A percentile compares a stretch with the other conserved stretches of the same genome.
Evolutionary conservation across 768 basidiomycete genomes (phyloP).

Genomic region (Trametes cubensis): DNA sequence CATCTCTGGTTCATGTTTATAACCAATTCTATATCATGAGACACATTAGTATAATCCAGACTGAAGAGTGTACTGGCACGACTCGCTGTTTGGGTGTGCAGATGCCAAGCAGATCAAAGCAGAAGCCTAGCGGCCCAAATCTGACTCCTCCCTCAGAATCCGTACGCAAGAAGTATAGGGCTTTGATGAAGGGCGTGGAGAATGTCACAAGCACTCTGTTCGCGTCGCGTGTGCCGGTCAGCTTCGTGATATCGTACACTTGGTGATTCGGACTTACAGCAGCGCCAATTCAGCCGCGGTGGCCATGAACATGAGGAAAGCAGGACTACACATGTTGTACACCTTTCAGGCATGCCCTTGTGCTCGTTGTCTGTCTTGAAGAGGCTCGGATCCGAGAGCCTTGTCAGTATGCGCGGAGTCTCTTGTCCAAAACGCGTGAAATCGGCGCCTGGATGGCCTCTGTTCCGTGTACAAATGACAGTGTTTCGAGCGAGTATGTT

Average conservation of each 20-base stretch:
- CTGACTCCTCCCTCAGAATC: slow-evolving; percentile 24
- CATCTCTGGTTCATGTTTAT: slow-evolving; percentile 26
- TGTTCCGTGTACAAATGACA: no score
- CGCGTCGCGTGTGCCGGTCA: background rate
- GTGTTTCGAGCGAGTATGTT: background rate
- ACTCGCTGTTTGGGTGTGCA: slow-evolving; percentile 26
- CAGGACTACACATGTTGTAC: slow-evolving; percentile 13
- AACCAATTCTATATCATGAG: slow-evolving; percentile 22
- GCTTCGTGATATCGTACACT: no score
- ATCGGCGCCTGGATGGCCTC: no score
- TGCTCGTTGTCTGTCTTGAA: background rate
- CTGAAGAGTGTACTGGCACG: background rate
- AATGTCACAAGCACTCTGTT: slow-evolving; percentile 30
- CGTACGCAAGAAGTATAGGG: slow-evolving; percentile 29
- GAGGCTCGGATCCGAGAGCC: background rate
- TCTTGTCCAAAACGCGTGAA: no score
- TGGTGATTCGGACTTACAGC: slow-evolving; percentile 16
- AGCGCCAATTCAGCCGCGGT: slow-evolving; percentile 15
- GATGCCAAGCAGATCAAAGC: slow-evolving; percentile 19
- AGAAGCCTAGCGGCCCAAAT: slow-evolving; percentile 32
- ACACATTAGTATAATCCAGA: background rate
- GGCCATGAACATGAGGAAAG: slow-evolving; percentile 19
- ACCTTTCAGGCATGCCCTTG: background rate
- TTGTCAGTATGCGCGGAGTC: background rate
- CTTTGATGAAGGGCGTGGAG: slow-evolving; percentile 29